These are phyloP conservation scores for Lasiosphaeris hirsuta DNA, from an alignment of 495 filamentous ascomycete genomes.

Conservation along the genomic window DNA sequence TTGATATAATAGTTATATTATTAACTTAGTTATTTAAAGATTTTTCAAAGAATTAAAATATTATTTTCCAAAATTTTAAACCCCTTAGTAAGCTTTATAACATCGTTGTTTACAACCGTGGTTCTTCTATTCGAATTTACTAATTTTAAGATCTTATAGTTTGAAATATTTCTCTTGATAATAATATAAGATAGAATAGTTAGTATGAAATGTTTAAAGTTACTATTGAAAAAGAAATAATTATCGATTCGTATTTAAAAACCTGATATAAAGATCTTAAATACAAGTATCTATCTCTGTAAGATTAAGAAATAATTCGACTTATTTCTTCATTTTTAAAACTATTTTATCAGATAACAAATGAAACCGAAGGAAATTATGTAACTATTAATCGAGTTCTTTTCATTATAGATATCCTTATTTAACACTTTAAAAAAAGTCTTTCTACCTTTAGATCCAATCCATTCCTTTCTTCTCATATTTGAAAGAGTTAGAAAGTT, in stretches of 20 bases:
- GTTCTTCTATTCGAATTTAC: too few species aligned
- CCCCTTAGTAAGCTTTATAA: too few species aligned
- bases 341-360: background rate
- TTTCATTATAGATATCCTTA: background rate
- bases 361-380: background rate
- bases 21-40: too few species aligned
- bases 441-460: background rate
- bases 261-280: background rate
- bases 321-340: background rate
- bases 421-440: background rate
- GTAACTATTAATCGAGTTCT: background rate
- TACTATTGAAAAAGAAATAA: background rate
- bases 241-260: background rate
- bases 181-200: background rate
- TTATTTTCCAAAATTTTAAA: too few species aligned
- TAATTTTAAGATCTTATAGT: too few species aligned
- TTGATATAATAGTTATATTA: too few species aligned
- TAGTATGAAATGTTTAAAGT: background rate
- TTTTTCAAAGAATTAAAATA: too few species aligned
- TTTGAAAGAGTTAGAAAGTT: background rate
- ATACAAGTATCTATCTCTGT: background rate
- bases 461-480: background rate
- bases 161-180: too few species aligned
- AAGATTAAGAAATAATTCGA: background rate
- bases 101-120: too few species aligned